Conservation (phyloP, 768 basidiomycete species). For the Rickenella mellea region DNA sequence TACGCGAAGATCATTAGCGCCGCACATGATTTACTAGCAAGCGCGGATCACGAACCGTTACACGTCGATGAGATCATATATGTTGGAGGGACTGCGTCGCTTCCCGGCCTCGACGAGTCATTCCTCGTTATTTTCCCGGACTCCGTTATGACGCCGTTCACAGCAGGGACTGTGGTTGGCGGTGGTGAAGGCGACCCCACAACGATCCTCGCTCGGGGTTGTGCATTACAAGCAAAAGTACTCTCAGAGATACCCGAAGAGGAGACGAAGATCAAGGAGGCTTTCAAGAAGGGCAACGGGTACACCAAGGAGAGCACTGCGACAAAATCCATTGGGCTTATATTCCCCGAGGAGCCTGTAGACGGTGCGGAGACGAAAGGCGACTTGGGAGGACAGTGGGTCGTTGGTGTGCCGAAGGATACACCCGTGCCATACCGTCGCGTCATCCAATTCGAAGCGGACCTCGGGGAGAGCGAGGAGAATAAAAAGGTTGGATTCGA, state of each 20-base stretch:
- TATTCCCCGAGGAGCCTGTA: constrained; percentile 47
- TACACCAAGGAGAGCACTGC: constrained; percentile 44
- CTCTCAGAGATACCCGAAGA: constrained; percentile 36
- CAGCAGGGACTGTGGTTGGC: constrained; percentile 55
- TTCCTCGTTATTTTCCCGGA: constrained; percentile 41
- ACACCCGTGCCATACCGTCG: constrained; percentile 65
- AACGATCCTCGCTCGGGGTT: constrained; percentile 68
- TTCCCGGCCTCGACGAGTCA: constrained; percentile 67
- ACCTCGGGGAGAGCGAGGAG: constrained; percentile 25
- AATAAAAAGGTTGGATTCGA: constrained; percentile 52
- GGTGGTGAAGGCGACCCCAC: constrained; percentile 73
- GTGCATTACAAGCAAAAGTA: constrained; percentile 63
- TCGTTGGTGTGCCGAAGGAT: constrained; percentile 59
- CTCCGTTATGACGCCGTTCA: constrained; percentile 55
- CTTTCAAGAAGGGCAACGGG: constrained; percentile 35
- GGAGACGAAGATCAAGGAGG: constrained; percentile 36
- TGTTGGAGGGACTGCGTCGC: constrained; percentile 62
- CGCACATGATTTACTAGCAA: constrained; percentile 41
- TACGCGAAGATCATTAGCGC: constrained; percentile 47
- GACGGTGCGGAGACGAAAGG: constrained; percentile 19
- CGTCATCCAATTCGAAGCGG: constrained; percentile 47
- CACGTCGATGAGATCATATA: constrained; percentile 76
- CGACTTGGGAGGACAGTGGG: constrained; percentile 50
- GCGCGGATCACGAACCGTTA: constrained; percentile 47
- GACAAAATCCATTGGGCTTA: constrained; percentile 50